Evolutionary conservation across 2,329 filamentous ascomycete genomes (phyloP).

Genomic region (Exserohilum rostratum): DNA sequence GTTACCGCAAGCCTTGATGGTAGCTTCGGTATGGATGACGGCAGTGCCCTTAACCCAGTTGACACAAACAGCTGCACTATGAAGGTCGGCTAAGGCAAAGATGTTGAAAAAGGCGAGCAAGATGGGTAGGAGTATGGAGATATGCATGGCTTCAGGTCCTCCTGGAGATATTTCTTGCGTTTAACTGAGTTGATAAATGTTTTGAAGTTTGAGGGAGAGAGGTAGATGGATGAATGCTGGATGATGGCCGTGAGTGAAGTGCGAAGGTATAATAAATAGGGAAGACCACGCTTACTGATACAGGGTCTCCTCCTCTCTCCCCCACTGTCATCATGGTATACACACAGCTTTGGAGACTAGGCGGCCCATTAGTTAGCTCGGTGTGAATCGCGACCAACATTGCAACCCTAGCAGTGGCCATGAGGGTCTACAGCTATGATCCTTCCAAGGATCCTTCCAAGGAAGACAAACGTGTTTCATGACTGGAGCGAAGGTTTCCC

Average conservation of each 20-base stretch:
- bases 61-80: constrained; percentile 29
- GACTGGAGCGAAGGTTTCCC: neutral
- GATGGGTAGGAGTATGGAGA: constrained; percentile 18
- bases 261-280: constrained; percentile 1
- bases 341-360: neutral
- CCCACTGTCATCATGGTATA: neutral
- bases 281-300: neutral
- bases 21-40: constrained; percentile 34
- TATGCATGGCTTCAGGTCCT: constrained; percentile 21
- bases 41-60: constrained; percentile 20
- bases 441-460: neutral
- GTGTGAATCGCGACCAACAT: constrained; percentile 18
- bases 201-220: neutral
- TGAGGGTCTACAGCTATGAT: neutral
- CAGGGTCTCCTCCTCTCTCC: neutral
- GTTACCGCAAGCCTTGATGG: constrained; percentile 24
- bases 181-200: constrained; percentile 6
- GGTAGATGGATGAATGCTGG: neutral
- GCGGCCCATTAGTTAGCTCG: neutral
- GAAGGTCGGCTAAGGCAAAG: constrained; percentile 27
- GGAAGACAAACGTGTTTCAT: neutral
- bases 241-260: neutral
- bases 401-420: constrained; percentile 15
- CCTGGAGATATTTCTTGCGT: too few relatives aligned
- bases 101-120: constrained; percentile 19